These are phyloP conservation scores for Russula griseocarnosa DNA, from an alignment of 768 basidiomycete genomes.

Conservation along the genomic window DNA sequence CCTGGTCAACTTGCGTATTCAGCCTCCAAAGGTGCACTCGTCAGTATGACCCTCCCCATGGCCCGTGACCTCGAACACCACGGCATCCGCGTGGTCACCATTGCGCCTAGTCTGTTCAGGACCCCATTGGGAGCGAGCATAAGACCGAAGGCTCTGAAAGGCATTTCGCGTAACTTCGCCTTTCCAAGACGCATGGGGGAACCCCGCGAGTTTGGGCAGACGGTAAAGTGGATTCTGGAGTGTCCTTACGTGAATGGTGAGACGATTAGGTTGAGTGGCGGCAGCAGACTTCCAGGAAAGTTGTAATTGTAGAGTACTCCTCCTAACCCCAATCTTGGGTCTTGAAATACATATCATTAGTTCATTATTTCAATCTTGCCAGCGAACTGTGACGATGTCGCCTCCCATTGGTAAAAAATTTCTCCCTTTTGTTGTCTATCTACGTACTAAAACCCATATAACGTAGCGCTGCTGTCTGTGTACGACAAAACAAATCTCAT, in stretches of 20 bases:
- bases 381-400: conserved; percentile 30
- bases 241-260: conserved; percentile 37
- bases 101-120: conserved; percentile 54
- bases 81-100: conserved; percentile 50
- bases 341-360: background rate
- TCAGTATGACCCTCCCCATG: conserved; percentile 57
- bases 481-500: conserved; percentile 93
- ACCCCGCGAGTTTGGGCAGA: conserved; percentile 34
- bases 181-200: conserved; percentile 39
- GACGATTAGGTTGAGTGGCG: conserved; percentile 32
- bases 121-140: conserved; percentile 39
- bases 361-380: background rate
- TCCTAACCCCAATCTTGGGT: conserved; percentile 15
- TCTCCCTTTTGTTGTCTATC: conserved; percentile 1
- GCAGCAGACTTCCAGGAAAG: conserved; percentile 29
- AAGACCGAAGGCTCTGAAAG: conserved; percentile 29
- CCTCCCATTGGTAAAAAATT: conserved; percentile 35
- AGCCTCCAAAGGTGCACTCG: conserved; percentile 53
- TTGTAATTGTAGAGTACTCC: conserved; percentile 15
- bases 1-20: conserved; percentile 56
- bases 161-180: conserved; percentile 30
- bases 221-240: conserved; percentile 34
- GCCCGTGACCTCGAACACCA: conserved; percentile 54
- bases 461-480: conserved; percentile 82
- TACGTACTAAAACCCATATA: background rate